Conservation (phyloP, 2,329 filamentous ascomycete genomes). For the Domatiomyces catenatus region DNA sequence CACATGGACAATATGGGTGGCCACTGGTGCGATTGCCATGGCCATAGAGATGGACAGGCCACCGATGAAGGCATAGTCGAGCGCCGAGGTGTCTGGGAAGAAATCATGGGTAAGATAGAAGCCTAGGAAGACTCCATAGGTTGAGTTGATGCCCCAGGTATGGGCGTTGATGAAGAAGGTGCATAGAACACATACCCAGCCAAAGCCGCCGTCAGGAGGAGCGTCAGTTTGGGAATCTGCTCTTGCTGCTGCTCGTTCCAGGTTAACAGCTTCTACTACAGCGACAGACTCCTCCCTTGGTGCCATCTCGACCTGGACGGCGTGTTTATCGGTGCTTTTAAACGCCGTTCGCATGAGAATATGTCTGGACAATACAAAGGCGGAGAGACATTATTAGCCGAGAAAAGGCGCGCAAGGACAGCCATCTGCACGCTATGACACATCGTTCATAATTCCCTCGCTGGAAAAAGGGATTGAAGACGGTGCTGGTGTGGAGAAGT, state of each 20-base stretch:
- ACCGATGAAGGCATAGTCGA: slow-evolving; percentile 46
- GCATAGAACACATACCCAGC: slow-evolving; percentile 44
- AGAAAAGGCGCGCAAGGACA: too few species aligned
- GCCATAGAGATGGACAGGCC: slow-evolving; percentile 44
- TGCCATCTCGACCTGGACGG: not conserved
- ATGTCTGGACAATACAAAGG: too few species aligned
- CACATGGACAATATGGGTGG: slow-evolving; percentile 37
- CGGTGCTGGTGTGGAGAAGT: not conserved
- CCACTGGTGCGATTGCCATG: slow-evolving; percentile 41
- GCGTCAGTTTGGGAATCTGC: slow-evolving; percentile 12
- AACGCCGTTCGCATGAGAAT: not conserved
- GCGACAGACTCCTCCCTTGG: slow-evolving; percentile 3
- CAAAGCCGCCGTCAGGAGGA: slow-evolving; percentile 43
- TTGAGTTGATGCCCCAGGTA: slow-evolving; percentile 58
- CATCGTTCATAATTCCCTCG: not conserved
- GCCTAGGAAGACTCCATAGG: slow-evolving; percentile 44
- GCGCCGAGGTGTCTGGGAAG: slow-evolving; percentile 39
- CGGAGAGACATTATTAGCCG: too few species aligned
- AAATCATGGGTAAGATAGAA: slow-evolving; percentile 41
- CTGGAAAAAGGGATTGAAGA: not conserved
- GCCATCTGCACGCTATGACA: not conserved
- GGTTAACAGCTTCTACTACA: slow-evolving; percentile 5
- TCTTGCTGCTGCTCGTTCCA: slow-evolving; percentile 9
- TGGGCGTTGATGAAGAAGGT: slow-evolving; percentile 49
- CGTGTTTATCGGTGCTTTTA: not conserved